Base-by-base conservation (phyloP, 495 filamentous ascomycete genomes). In the Hypoxylon intermedium region DNA sequence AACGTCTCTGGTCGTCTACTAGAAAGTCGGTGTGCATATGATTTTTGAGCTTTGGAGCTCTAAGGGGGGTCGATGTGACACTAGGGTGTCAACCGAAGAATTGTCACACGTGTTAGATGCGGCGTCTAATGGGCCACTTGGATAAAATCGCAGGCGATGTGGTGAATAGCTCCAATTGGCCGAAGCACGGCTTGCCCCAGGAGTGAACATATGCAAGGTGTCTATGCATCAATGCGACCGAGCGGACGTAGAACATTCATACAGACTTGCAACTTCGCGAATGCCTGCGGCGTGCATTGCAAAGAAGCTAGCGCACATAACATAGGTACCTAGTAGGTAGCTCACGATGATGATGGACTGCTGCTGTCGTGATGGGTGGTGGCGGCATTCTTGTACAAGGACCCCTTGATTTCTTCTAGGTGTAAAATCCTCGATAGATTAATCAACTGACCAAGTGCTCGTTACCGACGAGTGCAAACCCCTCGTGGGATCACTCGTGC, bases 21-120 rank as follows among this genome's bases (percentile, higher is more conserved):
- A 40, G 62, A 65, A 65, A 65, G 62, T 65, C 62, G 62, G 62
- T 65, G 62, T 60, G 62, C 62, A 65, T 65, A 65, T 65, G 56
- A 65, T 60, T 65, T 65, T 62, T 62, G 50, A 56, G 30, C 47
- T 56, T 23, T 38, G 61, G 36, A 41, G 16, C 40, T 15, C 55
- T 42, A 34, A 49, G 56, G 56, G 61, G 62, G 56, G 56, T 60
- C 4, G 56, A 65, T 65, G 62, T 53, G 51, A 65, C 56, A 56
- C 9, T 60, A 56, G 62, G 62, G 62, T 65, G 62, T 60, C 62
- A 60, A 65, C 56, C 31, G 40, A 65, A 44, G 42, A 60, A 57
- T 47, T 53, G 48, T 48, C 56, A 60, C 62, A 57, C 62, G 62
- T 65, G 56, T 48, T 57, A 43, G 47, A 56, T 57, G 21, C 51